Percentiles rank a stretch among this genome's conserved stretches.
Conservation (phyloP, 768 basidiomycete species). For the Hemileccinum rubropunctum region DNA sequence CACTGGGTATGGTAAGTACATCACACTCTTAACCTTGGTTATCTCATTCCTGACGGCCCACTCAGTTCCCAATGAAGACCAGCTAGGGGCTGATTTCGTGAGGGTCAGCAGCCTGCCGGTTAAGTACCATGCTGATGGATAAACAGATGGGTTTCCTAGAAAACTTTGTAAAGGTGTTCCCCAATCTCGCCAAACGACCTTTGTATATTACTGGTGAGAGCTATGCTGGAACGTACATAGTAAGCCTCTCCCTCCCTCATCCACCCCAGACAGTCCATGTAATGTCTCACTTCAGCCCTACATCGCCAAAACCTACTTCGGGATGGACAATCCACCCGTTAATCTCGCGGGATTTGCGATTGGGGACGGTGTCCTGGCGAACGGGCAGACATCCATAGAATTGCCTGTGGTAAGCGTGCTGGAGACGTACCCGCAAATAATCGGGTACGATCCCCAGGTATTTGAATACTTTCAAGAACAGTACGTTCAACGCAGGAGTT, state of each 20-base stretch:
- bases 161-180: constrained; percentile 71
- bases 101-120: not conserved
- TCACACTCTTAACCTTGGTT: not conserved
- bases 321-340: constrained; percentile 58
- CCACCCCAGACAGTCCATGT: not conserved
- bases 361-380: constrained; percentile 59
- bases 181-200: constrained; percentile 58
- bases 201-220: constrained; percentile 67
- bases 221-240: constrained; percentile 67
- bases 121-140: not conserved
- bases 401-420: constrained; percentile 57
- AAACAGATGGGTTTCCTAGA: constrained; percentile 60
- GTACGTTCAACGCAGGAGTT: constrained; percentile 36
- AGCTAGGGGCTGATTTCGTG: not conserved
- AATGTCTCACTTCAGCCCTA: constrained; percentile 52
- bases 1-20: not conserved
- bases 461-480: constrained; percentile 66
- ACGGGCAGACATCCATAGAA: constrained; percentile 46
- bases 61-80: not conserved
- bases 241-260: constrained; percentile 22
- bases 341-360: constrained; percentile 64
- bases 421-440: constrained; percentile 74
- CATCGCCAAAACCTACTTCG: constrained; percentile 69
- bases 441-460: constrained; percentile 66
- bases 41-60: not conserved